Conservation (phyloP, 1,284 basidiomycete species). For the Heterobasidion parviporum region DNA sequence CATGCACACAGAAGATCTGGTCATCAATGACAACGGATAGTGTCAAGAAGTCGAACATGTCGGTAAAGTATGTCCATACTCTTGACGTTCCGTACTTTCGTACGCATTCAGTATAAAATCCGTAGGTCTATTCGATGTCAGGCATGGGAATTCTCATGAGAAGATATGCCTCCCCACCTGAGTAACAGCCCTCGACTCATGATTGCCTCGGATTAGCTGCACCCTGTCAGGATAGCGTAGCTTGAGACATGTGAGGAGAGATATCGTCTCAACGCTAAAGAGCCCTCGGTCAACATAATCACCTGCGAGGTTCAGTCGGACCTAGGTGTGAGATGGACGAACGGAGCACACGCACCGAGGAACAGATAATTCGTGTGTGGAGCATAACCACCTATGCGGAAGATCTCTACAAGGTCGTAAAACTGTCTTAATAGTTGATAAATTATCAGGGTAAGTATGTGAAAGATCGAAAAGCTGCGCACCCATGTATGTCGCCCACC, state of each 20-base stretch:
- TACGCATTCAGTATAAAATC: constrained; percentile 98
- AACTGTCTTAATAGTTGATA: constrained; percentile 72
- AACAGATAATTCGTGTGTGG: constrained; percentile 98
- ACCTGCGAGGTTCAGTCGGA: constrained; percentile 39
- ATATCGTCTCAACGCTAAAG: constrained; percentile 98
- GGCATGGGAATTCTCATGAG: constrained; percentile 10
- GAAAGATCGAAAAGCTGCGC: constrained; percentile 27
- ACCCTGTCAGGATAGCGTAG: constrained; percentile 95
- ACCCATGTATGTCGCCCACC: constrained; percentile 99
- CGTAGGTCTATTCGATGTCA: constrained; percentile 73
- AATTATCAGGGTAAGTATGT: constrained; percentile 15
- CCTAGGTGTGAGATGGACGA: background rate
- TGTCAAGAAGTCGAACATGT: constrained; percentile 99
- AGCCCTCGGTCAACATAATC: constrained; percentile 98
- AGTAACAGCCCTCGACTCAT: constrained; percentile 96
- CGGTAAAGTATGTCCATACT: constrained; percentile 99
- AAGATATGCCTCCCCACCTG: constrained; percentile 55
- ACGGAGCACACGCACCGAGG: constrained; percentile 55
- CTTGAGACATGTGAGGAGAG: constrained; percentile 93
- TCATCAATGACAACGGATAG: constrained; percentile 98
- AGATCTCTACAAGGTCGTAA: constrained; percentile 99
- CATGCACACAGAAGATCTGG: constrained; percentile 98
- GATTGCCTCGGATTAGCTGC: constrained; percentile 96
- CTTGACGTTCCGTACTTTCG: constrained; percentile 95
- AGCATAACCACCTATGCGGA: constrained; percentile 94